A percentile compares a stretch with the other conserved stretches of the same genome.
These are phyloP conservation scores for Ogataea chonburiensis DNA, from an alignment of 805 yeast species.

Conservation along the genomic window DNA sequence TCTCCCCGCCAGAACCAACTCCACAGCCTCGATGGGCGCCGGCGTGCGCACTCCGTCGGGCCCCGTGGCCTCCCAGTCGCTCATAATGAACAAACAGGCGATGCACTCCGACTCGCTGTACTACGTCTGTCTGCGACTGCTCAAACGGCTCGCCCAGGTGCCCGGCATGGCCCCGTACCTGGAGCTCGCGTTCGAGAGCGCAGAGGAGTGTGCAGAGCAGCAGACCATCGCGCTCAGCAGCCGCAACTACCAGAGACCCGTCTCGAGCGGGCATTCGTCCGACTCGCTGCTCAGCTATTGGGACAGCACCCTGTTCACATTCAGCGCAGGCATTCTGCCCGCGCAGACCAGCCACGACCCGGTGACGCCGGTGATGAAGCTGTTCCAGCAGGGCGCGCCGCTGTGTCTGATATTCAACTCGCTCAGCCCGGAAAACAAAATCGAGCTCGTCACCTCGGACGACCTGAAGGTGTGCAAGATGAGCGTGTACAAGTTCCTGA, in stretches of 20 bases:
- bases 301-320: slow-evolving; percentile 51
- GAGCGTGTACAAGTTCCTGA: slow-evolving; percentile 84
- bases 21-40: slow-evolving; percentile 24
- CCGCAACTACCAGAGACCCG: slow-evolving; percentile 8
- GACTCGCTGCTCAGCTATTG: slow-evolving; percentile 26
- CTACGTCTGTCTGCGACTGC: slow-evolving; percentile 59
- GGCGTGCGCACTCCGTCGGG: slow-evolving; percentile 40
- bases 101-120: slow-evolving; percentile 65
- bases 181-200: slow-evolving; percentile 59
- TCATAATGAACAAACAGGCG: slow-evolving; percentile 64
- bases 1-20: slow-evolving; percentile 22
- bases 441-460: slow-evolving; percentile 66
- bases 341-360: slow-evolving; percentile 81
- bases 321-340: slow-evolving; percentile 75
- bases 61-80: slow-evolving; percentile 42
- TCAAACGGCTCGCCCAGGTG: slow-evolving; percentile 53
- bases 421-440: slow-evolving; percentile 49
- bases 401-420: slow-evolving; percentile 81
- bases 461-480: slow-evolving; percentile 84
- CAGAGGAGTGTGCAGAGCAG: slow-evolving; percentile 69
- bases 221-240: slow-evolving; percentile 49
- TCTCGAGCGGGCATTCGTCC: slow-evolving; percentile 8
- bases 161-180: slow-evolving; percentile 70
- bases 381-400: slow-evolving; percentile 91
- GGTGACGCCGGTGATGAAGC: slow-evolving; percentile 83